Evolutionary conservation across 495 filamentous ascomycete genomes (phyloP).

Genomic region (Xylona heveae): DNA sequence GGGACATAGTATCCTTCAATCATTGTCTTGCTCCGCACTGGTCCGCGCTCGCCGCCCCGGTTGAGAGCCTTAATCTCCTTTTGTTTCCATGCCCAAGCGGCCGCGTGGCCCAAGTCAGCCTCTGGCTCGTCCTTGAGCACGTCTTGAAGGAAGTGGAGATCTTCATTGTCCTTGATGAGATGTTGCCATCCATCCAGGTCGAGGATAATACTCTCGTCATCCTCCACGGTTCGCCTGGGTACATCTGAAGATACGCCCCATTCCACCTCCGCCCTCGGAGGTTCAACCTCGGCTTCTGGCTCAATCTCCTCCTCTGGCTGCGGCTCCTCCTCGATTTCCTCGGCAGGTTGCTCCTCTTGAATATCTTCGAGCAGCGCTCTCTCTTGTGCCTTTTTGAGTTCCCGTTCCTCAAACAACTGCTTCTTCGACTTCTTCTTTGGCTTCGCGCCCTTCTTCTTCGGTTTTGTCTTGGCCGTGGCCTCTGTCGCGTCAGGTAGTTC

Average conservation of each 20-base stretch:
- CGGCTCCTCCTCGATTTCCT: slow-evolving; percentile 3
- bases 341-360: slow-evolving; percentile 10
- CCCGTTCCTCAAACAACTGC: too few species aligned
- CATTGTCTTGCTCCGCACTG: slow-evolving; percentile 26
- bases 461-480: slow-evolving; percentile 35
- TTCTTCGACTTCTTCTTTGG: slow-evolving; percentile 19
- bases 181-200: slow-evolving; percentile 65
- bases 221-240: slow-evolving; percentile 43
- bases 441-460: slow-evolving; percentile 21
- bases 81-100: slow-evolving; percentile 76
- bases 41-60: slow-evolving; percentile 26
- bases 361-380: slow-evolving; percentile 8
- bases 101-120: slow-evolving; percentile 38
- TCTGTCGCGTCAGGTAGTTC: slow-evolving; percentile 53
- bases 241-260: slow-evolving; percentile 39
- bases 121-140: slow-evolving; percentile 23
- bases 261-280: slow-evolving; percentile 22
- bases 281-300: slow-evolving; percentile 10
- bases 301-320: slow-evolving; percentile 6
- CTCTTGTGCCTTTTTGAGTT: slow-evolving; percentile 9
- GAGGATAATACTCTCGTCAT: slow-evolving; percentile 41
- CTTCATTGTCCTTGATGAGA: slow-evolving; percentile 61
- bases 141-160: slow-evolving; percentile 33
- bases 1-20: slow-evolving; percentile 86
- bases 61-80: slow-evolving; percentile 79